Conservation (phyloP, 805 yeast species). For the Saccharomyces jurei region DNA sequence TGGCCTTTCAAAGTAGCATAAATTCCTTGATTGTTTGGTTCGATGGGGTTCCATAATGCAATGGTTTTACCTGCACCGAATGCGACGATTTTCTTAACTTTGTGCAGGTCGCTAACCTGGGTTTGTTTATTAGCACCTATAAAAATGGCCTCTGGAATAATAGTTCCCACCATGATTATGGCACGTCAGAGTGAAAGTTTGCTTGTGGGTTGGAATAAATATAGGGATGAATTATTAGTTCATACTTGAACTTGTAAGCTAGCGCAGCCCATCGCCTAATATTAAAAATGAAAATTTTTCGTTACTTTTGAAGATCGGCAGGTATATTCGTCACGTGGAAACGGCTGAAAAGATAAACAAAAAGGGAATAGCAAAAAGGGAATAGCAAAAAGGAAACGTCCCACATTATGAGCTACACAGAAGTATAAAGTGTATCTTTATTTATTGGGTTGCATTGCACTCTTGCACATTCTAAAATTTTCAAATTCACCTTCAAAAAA, state of each 20-base stretch:
- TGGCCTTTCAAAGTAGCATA: constrained; percentile 53
- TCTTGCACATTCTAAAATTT: not conserved
- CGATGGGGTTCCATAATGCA: constrained; percentile 62
- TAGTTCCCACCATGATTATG: constrained; percentile 6
- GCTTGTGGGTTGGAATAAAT: not conserved
- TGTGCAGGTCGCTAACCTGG: constrained; percentile 47
- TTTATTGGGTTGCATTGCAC: not conserved
- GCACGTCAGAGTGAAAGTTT: not conserved
- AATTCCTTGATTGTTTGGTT: constrained; percentile 38
- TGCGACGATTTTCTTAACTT: constrained; percentile 40
- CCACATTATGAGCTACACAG: not conserved
- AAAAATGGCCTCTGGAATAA: constrained; percentile 47
- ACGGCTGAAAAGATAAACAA: not conserved
- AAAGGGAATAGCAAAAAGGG: not conserved
- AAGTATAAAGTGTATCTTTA: not conserved
- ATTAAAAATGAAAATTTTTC: not conserved
- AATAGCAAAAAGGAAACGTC: not conserved
- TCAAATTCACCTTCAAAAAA: not conserved
- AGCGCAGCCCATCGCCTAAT: not conserved
- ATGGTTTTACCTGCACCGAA: constrained; percentile 62
- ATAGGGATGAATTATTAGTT: not conserved
- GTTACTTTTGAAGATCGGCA: not conserved
- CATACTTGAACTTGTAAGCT: not conserved
- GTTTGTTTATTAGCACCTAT: constrained; percentile 67
- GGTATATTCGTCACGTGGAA: not conserved